phyloP scores from a whole-genome alignment of 495 filamentous ascomycete species.

The Staphylotrichum longicolle region DNA sequence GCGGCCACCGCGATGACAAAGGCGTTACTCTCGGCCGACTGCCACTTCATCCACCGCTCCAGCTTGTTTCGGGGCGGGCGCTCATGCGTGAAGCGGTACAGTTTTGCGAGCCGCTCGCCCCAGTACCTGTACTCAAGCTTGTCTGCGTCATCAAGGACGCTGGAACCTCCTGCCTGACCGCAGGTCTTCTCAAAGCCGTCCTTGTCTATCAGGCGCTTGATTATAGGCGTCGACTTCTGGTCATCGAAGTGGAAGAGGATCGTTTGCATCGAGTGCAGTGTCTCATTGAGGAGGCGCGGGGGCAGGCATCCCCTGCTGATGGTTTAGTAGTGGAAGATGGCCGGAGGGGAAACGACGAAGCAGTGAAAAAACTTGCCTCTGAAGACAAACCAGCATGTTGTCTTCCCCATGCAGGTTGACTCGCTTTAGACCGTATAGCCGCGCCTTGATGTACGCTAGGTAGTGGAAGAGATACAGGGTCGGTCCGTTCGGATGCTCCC shows the following conservation, averaged over 20 bases:
- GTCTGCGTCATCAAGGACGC: background rate
- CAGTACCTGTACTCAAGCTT: background rate
- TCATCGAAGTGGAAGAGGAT: slow-evolving; percentile 11
- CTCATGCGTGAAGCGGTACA: slow-evolving; percentile 1
- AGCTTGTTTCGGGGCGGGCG: slow-evolving; percentile 9
- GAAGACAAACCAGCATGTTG: background rate
- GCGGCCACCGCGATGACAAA: slow-evolving; percentile 4
- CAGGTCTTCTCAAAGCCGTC: slow-evolving; percentile 5
- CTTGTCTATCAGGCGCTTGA: slow-evolving; percentile 5
- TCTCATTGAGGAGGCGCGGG: background rate
- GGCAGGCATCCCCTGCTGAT: background rate
- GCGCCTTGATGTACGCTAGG: slow-evolving; percentile 7
- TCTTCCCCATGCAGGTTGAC: background rate
- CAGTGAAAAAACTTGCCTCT: background rate
- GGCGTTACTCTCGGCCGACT: slow-evolving; percentile 10
- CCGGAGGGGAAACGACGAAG: too few relatives aligned
- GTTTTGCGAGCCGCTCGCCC: background rate
- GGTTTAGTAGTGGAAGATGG: too few relatives aligned
- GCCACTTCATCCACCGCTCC: slow-evolving; percentile 16
- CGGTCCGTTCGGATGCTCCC: background rate
- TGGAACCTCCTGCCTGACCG: background rate
- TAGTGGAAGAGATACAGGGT: slow-evolving; percentile 7
- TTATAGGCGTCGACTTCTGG: background rate
- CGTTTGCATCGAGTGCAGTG: slow-evolving; percentile 1
- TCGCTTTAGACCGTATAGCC: background rate